These are phyloP conservation scores for Mortierella sp. DNA, from an alignment of 371 early-diverging fungal genomes.

Conservation along the genomic window DNA sequence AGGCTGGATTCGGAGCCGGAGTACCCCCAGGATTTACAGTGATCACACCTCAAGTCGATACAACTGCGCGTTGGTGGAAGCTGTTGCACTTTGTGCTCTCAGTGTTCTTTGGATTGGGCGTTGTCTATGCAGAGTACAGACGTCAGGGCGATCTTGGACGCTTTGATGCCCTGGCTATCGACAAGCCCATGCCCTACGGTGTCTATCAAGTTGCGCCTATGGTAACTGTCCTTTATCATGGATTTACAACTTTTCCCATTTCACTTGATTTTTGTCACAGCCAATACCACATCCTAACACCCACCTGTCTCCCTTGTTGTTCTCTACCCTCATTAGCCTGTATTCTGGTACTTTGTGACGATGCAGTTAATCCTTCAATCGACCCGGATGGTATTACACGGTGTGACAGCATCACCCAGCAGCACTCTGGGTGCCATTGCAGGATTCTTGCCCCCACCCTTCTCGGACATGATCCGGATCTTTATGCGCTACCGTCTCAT, in stretches of 20 bases:
- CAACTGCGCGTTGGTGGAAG: conserved; percentile 65
- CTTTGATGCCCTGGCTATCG: conserved; percentile 49
- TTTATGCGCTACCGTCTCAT: conserved; percentile 73
- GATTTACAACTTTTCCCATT: no score
- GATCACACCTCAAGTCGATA: conserved; percentile 53
- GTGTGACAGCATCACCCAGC: conserved; percentile 63
- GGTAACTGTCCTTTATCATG: conserved; percentile 14
- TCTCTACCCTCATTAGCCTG: conserved; percentile 58
- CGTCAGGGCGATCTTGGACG: conserved; percentile 44
- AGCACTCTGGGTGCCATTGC: conserved; percentile 63
- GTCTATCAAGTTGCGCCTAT: conserved; percentile 36
- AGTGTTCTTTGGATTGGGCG: conserved; percentile 61
- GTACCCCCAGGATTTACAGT: conserved; percentile 53
- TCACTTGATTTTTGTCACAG: not conserved
- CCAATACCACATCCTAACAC: not conserved
- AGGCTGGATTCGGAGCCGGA: conserved; percentile 33
- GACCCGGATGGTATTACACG: conserved; percentile 64
- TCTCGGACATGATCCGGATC: conserved; percentile 63
- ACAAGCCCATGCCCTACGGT: conserved; percentile 60
- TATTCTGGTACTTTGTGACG: conserved; percentile 76
- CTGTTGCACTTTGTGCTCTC: conserved; percentile 65
- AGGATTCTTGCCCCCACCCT: conserved; percentile 66
- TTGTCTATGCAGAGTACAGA: conserved; percentile 64
- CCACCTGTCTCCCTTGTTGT: not conserved
- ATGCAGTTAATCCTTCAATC: conserved; percentile 69